A percentile compares a stretch with the other conserved stretches of the same genome.
phyloP scores from a whole-genome alignment of 352 stramenopile species.

The Pythium sp. region DNA sequence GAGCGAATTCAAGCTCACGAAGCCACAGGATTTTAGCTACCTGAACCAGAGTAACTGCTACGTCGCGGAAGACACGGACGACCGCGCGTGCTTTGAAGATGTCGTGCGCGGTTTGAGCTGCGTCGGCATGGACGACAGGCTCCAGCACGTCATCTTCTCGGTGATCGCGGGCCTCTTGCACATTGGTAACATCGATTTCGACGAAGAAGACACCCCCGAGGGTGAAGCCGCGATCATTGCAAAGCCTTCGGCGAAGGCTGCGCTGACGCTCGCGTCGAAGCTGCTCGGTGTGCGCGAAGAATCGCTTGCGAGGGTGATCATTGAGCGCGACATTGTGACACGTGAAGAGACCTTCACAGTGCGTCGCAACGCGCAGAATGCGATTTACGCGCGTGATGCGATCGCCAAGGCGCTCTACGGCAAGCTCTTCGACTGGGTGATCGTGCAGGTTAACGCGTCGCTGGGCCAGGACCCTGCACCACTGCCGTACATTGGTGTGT shows the following conservation, averaged over 20 bases:
- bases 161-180: constrained; percentile 94
- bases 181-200: constrained; percentile 95
- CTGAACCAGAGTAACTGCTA: constrained; percentile 94
- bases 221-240: constrained; percentile 76
- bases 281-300: constrained; percentile 69
- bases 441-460: constrained; percentile 89
- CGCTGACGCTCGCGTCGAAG: constrained; percentile 46
- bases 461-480: constrained; percentile 74
- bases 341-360: constrained; percentile 83
- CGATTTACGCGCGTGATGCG: constrained; percentile 88
- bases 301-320: constrained; percentile 77
- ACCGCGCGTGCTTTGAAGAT: constrained; percentile 77
- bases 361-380: constrained; percentile 75
- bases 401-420: constrained; percentile 94
- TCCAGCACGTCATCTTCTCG: constrained; percentile 87
- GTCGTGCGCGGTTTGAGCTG: constrained; percentile 72
- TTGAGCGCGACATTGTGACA: constrained; percentile 83
- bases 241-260: constrained; percentile 60
- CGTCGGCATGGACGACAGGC: constrained; percentile 66
- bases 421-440: constrained; percentile 92
- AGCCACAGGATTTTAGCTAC: constrained; percentile 90
- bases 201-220: constrained; percentile 85
- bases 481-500: constrained; percentile 87
- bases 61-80: constrained; percentile 90
- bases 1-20: constrained; percentile 64